Evolutionary conservation across 495 filamentous ascomycete species (phyloP).

Genomic region (Niebla homalea): DNA sequence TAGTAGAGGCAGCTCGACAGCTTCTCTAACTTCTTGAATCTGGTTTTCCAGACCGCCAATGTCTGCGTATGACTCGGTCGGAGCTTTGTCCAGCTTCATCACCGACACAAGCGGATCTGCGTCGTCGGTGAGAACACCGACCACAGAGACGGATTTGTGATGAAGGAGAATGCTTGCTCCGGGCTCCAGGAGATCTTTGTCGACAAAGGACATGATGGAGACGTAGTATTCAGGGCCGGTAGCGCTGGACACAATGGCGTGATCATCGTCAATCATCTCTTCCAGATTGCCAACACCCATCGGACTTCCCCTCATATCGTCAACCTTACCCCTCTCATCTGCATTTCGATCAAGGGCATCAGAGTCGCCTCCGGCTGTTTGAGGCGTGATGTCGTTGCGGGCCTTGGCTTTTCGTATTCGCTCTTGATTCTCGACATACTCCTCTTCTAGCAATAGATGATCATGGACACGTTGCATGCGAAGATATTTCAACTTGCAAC

Average conservation of each 20-base stretch:
- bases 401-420: constrained; percentile 83
- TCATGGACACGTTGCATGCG: constrained; percentile 98
- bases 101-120: constrained; percentile 92
- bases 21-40: constrained; percentile 95
- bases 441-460: constrained; percentile 90
- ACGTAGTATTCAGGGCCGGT: constrained; percentile 99
- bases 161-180: constrained; percentile 92
- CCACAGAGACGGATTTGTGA: constrained; percentile 95
- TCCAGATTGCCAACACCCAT: constrained; percentile 98
- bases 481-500: constrained; percentile 92
- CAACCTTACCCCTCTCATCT: constrained; percentile 88
- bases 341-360: constrained; percentile 71
- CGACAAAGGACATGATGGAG: constrained; percentile 99
- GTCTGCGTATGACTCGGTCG: constrained; percentile 95
- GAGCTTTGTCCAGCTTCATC: constrained; percentile 99
- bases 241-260: constrained; percentile 94
- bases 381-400: constrained; percentile 50
- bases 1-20: constrained; percentile 87
- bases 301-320: constrained; percentile 96
- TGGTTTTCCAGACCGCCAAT: constrained; percentile 92
- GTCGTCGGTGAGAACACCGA: constrained; percentile 94
- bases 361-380: constrained; percentile 38
- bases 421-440: constrained; percentile 98
- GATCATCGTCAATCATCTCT: constrained; percentile 99
- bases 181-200: constrained; percentile 95